These are phyloP conservation scores for Microdochium bolleyi DNA, from an alignment of 2,329 filamentous ascomycete species.

Conservation along the genomic window DNA sequence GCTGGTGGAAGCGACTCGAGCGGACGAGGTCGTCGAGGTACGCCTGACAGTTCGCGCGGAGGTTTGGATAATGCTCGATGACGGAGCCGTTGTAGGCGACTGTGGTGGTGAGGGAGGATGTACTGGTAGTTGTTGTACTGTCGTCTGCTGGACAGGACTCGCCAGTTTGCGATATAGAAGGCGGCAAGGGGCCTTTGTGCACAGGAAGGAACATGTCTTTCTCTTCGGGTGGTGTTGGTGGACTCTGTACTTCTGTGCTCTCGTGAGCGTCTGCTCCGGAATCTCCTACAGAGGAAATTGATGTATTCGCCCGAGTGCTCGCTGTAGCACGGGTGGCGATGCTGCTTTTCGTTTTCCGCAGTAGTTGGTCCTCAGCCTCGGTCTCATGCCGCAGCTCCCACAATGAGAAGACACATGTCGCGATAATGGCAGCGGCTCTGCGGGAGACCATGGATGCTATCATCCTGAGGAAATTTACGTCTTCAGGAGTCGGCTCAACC, in stretches of 20 bases:
- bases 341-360: not conserved
- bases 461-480: constrained; percentile 42
- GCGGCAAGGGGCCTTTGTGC: not conserved
- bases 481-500: constrained; percentile 29
- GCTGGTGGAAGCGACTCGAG: constrained; percentile 38
- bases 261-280: constrained; percentile 1
- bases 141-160: no score
- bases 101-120: constrained; percentile 34
- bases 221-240: constrained; percentile 12
- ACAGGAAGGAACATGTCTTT: constrained; percentile 16
- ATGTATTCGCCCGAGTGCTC: not conserved
- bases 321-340: not conserved
- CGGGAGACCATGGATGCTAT: constrained; percentile 47
- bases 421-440: constrained; percentile 52
- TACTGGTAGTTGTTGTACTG: not conserved
- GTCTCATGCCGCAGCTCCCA: constrained; percentile 47
- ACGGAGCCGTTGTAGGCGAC: constrained; percentile 78
- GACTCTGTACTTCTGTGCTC: not conserved
- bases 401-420: constrained; percentile 49
- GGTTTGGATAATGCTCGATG: constrained; percentile 69
- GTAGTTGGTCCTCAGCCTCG: constrained; percentile 23
- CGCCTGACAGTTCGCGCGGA: constrained; percentile 51
- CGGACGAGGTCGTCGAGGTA: constrained; percentile 42
- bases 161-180: no score
- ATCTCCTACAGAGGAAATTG: not conserved